phyloP scores from a whole-genome alignment of 768 basidiomycete genomes.

The Leccinum rimulosum region DNA sequence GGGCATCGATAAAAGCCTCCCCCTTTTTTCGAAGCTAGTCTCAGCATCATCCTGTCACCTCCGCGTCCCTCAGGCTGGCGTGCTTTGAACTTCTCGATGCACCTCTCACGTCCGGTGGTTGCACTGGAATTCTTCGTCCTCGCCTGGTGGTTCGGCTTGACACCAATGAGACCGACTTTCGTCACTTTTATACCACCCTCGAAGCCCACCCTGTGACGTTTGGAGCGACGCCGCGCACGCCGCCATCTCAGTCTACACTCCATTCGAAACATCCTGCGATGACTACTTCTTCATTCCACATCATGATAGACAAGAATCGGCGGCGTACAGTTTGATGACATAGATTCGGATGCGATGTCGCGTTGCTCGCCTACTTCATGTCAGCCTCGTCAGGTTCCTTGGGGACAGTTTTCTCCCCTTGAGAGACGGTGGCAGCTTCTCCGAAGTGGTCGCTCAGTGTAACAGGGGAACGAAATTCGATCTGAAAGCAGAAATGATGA shows the following conservation, averaged over 20 bases:
- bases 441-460: constrained; percentile 50
- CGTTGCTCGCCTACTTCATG: not conserved
- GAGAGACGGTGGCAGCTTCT: constrained; percentile 44
- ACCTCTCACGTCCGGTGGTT: not conserved
- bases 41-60: constrained; percentile 20
- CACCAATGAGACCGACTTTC: constrained; percentile 34
- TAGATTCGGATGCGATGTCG: constrained; percentile 32
- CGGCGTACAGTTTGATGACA: constrained; percentile 58
- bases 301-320: constrained; percentile 43
- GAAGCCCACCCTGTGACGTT: constrained; percentile 40
- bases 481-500: too few relatives aligned
- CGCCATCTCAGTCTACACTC: constrained; percentile 35
- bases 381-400: too few relatives aligned
- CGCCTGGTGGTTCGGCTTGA: constrained; percentile 41
- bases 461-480: constrained; percentile 63
- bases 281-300: constrained; percentile 55
- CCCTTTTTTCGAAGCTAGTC: constrained; percentile 11
- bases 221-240: constrained; percentile 29
- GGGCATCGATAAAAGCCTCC: constrained; percentile 11
- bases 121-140: too few relatives aligned
- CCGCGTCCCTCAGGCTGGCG: too few relatives aligned
- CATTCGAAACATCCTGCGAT: constrained; percentile 54
- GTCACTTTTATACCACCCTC: constrained; percentile 46
- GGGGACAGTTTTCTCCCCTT: constrained; percentile 39
- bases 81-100: constrained; percentile 25